Evolutionary conservation across 164 flowering plant genomes (phyloP), one percentile per base, ranked within the genome.

Genomic region (Chimonanthus praecox): DNA sequence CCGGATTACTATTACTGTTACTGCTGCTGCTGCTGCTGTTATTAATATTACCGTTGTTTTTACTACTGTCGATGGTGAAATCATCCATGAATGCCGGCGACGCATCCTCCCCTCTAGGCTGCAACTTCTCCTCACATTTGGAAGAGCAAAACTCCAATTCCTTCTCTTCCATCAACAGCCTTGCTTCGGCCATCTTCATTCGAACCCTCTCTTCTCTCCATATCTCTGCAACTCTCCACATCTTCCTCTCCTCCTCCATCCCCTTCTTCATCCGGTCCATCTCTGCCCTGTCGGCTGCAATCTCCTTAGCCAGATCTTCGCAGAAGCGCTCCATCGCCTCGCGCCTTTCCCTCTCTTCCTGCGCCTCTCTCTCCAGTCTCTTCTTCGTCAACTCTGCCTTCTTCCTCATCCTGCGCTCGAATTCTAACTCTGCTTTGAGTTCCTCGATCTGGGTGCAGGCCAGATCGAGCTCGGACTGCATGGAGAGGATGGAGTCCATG

Each of bases 121-220:
- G 49, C 72, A 46, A 11, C 15, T 11, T 68, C 67, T 4, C 43
- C 33, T 51, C 51, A 50, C 1, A 33, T 51, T 58, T 45, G n/a
- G 75, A 67, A 0, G 33, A 33, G 33, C 33, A 33, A 4, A 66
- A n/a, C 64, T 66, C 67, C 3, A 48, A 11, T 33, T 65, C 10
- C 58, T 71, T 76, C 78, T 76, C 66, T 60, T 76, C 78, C 74
- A 76, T 54, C 33, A 76, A 20, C 2, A 66, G 18, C 69, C 62
- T 64, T 4, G 67, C 78, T 21, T 76, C 78, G 5, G 66, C 46
- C 21, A 71, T 51, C 74, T 71, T 76, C 78, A 71, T 76, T 71
- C 71, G 70, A 45, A 71, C 74, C 45, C 78, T 50, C 70, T 76
- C 74, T 60, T 76, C 78, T 51, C 78, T 65, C 78, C 74, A 71